Evolutionary conservation across 306 rosid species (phyloP).

Genomic region (Cicer judaicum): DNA sequence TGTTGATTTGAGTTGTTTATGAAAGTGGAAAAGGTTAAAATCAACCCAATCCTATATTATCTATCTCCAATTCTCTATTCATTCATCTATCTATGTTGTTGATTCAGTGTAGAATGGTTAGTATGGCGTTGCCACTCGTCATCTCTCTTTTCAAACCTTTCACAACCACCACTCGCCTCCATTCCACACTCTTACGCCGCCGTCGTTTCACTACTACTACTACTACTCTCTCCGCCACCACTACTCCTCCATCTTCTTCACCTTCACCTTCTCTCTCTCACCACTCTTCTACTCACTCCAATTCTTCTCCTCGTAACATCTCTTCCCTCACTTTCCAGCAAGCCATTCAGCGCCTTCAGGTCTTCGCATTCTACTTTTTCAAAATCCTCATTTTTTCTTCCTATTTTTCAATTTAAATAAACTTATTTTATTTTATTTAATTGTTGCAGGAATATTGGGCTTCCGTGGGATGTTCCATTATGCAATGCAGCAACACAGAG

Average conservation of each 20-base stretch:
- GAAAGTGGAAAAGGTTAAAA: no score
- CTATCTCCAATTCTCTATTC: not conserved
- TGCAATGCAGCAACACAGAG: conserved; percentile 99
- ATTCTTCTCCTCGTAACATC: conserved; percentile 38
- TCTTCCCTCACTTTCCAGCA: conserved; percentile 80
- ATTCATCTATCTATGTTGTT: no score
- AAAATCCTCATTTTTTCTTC: not conserved
- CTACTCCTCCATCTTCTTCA: conserved; percentile 47
- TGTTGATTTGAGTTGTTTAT: not conserved
- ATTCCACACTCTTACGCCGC: conserved; percentile 45
- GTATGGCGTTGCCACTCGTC: conserved; percentile 68
- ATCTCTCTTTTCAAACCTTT: conserved; percentile 73
- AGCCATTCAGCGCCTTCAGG: conserved; percentile 99
- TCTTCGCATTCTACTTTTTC: conserved; percentile 27
- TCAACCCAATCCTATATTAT: conserved; percentile 38
- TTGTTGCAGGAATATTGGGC: conserved; percentile 92
- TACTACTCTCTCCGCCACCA: conserved; percentile 50
- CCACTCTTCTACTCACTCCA: conserved; percentile 39
- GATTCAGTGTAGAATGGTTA: conserved; percentile 53
- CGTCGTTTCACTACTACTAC: conserved; percentile 52
- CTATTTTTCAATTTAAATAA: not conserved
- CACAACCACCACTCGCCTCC: conserved; percentile 48
- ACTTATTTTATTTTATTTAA: not conserved
- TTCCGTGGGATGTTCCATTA: conserved; percentile 94
- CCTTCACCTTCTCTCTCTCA: conserved; percentile 29